phyloP scores from a whole-genome alignment of 805 yeast species.

The Cyberlindnera samutprakarnensis region DNA sequence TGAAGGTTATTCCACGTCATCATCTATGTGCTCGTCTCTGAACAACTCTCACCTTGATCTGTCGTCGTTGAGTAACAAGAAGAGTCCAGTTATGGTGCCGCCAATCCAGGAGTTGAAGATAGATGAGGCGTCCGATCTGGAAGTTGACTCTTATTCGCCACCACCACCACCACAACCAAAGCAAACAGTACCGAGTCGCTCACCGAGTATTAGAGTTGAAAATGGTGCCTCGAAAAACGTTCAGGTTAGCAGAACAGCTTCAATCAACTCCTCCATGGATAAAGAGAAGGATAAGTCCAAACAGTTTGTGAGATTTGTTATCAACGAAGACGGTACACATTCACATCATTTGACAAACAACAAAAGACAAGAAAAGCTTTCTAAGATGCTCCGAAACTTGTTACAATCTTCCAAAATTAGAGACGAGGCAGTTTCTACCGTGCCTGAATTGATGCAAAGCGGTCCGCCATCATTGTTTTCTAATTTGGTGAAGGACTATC shows the following conservation, averaged over 20 bases:
- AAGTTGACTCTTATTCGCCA: too few relatives aligned
- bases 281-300: slow-evolving; percentile 5
- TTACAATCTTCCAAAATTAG: slow-evolving; percentile 67
- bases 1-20: too few relatives aligned
- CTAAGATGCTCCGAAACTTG: slow-evolving; percentile 68
- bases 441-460: slow-evolving; percentile 51
- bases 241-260: background rate
- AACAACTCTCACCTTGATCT: slow-evolving; percentile 1
- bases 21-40: slow-evolving; percentile 5
- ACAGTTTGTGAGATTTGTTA: slow-evolving; percentile 34
- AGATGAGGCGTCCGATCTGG: too few relatives aligned
- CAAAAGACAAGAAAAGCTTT: slow-evolving; percentile 68
- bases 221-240: background rate
- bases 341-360: slow-evolving; percentile 73
- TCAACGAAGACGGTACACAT: slow-evolving; percentile 66
- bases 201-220: background rate
- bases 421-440: slow-evolving; percentile 66
- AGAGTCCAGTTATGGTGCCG: slow-evolving; percentile 1
- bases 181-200: slow-evolving; percentile 1
- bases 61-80: background rate
- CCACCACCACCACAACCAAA: slow-evolving; percentile 1
- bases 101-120: slow-evolving; percentile 11
- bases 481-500: slow-evolving; percentile 57
- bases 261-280: background rate
- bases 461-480: slow-evolving; percentile 69